Conservation (phyloP, 441 rosid species). For the Populus tomentosa region DNA sequence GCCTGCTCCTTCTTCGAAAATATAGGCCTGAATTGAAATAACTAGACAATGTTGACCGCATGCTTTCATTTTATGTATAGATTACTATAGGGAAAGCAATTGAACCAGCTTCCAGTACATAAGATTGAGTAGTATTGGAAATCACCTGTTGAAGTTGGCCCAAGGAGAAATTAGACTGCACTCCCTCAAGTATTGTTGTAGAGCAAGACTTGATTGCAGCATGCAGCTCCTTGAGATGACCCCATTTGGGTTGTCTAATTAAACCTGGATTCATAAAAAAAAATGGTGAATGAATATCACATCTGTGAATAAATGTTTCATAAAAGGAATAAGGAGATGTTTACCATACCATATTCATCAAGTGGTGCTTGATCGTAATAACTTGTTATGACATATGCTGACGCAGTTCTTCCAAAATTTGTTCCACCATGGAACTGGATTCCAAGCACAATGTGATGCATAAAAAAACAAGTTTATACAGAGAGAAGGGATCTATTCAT, state of each 20-base stretch:
- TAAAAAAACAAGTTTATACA: not conserved
- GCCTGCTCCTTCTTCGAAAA: slow-evolving; percentile 43
- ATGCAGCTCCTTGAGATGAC: slow-evolving; percentile 80
- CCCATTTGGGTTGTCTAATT: slow-evolving; percentile 78
- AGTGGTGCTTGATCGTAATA: slow-evolving; percentile 95
- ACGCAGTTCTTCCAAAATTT: slow-evolving; percentile 76
- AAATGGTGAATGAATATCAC: not conserved
- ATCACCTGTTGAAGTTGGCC: slow-evolving; percentile 46
- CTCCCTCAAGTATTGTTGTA: slow-evolving; percentile 50
- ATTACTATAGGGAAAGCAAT: not conserved
- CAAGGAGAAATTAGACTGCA: slow-evolving; percentile 15
- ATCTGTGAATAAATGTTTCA: not conserved
- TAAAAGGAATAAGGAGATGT: not conserved
- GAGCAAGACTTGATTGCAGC: slow-evolving; percentile 55
- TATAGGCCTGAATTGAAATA: slow-evolving; percentile 50
- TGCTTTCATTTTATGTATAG: not conserved
- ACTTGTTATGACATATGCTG: slow-evolving; percentile 65
- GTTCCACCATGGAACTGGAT: slow-evolving; percentile 41
- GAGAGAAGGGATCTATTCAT: not conserved
- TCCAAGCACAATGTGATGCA: not conserved
- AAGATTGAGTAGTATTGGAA: not conserved
- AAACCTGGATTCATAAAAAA: slow-evolving; percentile 40
- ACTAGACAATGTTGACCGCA: not conserved
- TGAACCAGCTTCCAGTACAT: not conserved
- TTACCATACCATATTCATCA: slow-evolving; percentile 73